phyloP scores from a whole-genome alignment of 139 green algal species.

The Chlorella sp. region DNA sequence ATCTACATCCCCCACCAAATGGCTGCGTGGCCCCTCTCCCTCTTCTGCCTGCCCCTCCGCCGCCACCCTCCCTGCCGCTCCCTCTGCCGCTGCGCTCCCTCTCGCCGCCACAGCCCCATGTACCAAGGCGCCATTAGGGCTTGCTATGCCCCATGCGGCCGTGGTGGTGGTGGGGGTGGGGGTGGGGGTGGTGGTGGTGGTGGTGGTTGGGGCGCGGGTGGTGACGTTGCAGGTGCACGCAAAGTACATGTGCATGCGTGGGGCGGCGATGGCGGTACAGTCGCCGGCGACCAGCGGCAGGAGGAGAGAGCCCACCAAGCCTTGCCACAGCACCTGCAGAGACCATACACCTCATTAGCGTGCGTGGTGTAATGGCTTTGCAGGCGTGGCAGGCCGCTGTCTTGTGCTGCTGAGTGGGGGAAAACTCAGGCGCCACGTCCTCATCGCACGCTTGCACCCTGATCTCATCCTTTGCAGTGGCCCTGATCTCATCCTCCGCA shows the following conservation, averaged over 20 bases:
- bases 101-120: neutral
- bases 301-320: neutral
- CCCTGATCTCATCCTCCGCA: too few relatives aligned
- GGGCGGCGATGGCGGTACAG: neutral
- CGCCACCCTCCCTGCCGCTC: too few relatives aligned
- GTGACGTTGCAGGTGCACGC: neutral
- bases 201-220: neutral
- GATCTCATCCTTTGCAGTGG: too few relatives aligned
- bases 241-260: neutral
- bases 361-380: too few relatives aligned
- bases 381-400: neutral
- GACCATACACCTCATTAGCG: too few relatives aligned
- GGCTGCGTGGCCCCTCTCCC: neutral
- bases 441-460: too few relatives aligned
- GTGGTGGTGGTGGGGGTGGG: neutral
- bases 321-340: constrained; percentile 1
- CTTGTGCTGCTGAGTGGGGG: too few relatives aligned
- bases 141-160: too few relatives aligned
- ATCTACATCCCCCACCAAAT: too few relatives aligned
- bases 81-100: neutral
- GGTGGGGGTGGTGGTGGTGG: neutral
- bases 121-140: neutral
- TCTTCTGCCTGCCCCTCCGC: neutral
- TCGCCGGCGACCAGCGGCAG: too few relatives aligned
- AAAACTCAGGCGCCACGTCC: too few relatives aligned